Conservation (phyloP, 2,329 filamentous ascomycete species). For the Ceratocystis huliohia region DNA sequence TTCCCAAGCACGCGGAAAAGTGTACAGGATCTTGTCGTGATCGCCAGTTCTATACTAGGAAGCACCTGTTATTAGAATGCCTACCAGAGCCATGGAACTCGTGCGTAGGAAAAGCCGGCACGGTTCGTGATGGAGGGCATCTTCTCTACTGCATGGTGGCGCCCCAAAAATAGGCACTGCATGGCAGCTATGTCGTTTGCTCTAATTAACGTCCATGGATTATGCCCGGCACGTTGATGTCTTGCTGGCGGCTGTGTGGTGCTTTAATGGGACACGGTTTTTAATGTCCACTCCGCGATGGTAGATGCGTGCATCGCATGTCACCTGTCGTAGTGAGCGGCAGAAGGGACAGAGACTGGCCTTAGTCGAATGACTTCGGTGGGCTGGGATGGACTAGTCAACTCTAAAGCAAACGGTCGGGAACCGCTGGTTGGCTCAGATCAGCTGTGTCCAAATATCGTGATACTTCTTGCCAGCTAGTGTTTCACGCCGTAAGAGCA, state of each 20-base stretch:
- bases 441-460: background rate
- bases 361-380: too few species aligned
- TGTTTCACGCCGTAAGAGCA: background rate
- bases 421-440: too few species aligned
- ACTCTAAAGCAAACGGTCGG: too few species aligned
- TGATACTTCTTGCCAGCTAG: background rate
- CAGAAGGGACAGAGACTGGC: too few species aligned
- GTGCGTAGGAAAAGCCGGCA: background rate
- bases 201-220: background rate
- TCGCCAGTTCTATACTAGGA: background rate
- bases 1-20: background rate
- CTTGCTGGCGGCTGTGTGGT: background rate
- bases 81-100: background rate
- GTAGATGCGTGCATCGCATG: too few species aligned
- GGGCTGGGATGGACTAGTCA: too few species aligned
- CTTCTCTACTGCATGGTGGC: background rate
- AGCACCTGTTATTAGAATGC: slow-evolving; percentile 11
- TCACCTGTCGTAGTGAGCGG: too few species aligned
- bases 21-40: background rate
- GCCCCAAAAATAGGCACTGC: background rate
- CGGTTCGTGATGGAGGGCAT: background rate
- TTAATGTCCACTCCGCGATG: background rate
- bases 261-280: background rate
- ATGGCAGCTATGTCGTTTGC: background rate
- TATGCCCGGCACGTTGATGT: background rate